phyloP scores from a whole-genome alignment of 495 filamentous ascomycete genomes.

The Talaromyces adpressus region DNA sequence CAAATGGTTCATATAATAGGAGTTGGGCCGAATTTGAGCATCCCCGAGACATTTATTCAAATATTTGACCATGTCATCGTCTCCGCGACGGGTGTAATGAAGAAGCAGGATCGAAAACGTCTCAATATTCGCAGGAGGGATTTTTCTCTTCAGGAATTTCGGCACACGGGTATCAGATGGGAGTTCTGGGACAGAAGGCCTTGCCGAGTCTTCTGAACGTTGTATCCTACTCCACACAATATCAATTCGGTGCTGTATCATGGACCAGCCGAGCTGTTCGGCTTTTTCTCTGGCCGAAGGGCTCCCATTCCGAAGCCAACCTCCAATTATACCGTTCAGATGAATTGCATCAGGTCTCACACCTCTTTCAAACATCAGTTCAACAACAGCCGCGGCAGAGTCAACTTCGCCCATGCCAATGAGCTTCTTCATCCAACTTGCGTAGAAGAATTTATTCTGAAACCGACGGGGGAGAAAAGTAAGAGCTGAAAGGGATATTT shows the following conservation, averaged over 20 bases:
- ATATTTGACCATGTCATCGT: constrained; percentile 46
- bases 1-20: constrained; percentile 70
- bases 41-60: constrained; percentile 50
- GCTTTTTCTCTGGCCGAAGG: constrained; percentile 49
- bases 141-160: constrained; percentile 30
- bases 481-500: constrained; percentile 42
- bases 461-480: constrained; percentile 52
- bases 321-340: constrained; percentile 68
- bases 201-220: constrained; percentile 9
- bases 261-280: constrained; percentile 65
- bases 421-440: constrained; percentile 74
- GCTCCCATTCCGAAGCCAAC: constrained; percentile 58
- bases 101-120: constrained; percentile 71
- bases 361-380: constrained; percentile 58
- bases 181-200: constrained; percentile 12
- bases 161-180: constrained; percentile 21
- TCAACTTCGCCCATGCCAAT: constrained; percentile 65
- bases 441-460: constrained; percentile 73
- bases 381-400: constrained; percentile 59
- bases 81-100: constrained; percentile 57
- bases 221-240: constrained; percentile 41
- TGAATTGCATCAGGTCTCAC: constrained; percentile 60
- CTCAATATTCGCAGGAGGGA: constrained; percentile 60
- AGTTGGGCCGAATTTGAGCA: constrained; percentile 56
- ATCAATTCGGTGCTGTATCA: constrained; percentile 62